Evolutionary conservation across 2,329 filamentous ascomycete species (phyloP), one percentile per base, ranked within the genome.

Genomic region (Aspergillus novoparasiticus): DNA sequence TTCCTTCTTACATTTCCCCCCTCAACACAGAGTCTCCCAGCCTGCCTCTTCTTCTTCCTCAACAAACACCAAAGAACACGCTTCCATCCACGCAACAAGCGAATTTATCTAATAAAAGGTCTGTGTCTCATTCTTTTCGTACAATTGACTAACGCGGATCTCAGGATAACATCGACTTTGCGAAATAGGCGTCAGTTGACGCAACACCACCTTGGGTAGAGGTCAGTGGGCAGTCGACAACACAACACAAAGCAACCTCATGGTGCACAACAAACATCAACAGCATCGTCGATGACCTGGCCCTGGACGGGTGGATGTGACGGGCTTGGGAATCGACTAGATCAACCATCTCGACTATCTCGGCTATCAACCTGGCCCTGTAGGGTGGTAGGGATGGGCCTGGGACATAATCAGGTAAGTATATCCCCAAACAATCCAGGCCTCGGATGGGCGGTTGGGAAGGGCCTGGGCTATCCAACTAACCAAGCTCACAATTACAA

Each of bases 351-450:
- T 36, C 54, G 46, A 36, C 28, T 30, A 21, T 32, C 19, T 10
- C n/a, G 26, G 23, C 16, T 8, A 39, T 21, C 9, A 11, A n/a
- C 45, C 55, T 28, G 28, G 54, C 43, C 55, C 39, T 48, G 56
- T 56, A 4, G 60, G 55, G 48, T 54, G 60, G 64, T 57, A 55
- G 62, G 62, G 64, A 63, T 41, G 62, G 64, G 62, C 60, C 48
- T 62, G 64, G 64, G 64, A 54, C 34, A 36, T 6, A 36, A 16
- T 6, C 34, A 36, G 48, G 48, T 51, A 51, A 51, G 26, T 51
- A 41, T 41, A 36, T 3, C 16, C 36, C 36, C 36, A 6, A 41
- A n/a, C 2, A n/a, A 19, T 23, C 26, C 4, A 26, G 26, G 34
- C 34, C 14, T 36, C 5, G 34, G 34, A 6, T 36, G 34, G 34